These are phyloP conservation scores for Parathielavia hyrcaniae DNA, from an alignment of 495 filamentous ascomycete species.

Conservation along the genomic window DNA sequence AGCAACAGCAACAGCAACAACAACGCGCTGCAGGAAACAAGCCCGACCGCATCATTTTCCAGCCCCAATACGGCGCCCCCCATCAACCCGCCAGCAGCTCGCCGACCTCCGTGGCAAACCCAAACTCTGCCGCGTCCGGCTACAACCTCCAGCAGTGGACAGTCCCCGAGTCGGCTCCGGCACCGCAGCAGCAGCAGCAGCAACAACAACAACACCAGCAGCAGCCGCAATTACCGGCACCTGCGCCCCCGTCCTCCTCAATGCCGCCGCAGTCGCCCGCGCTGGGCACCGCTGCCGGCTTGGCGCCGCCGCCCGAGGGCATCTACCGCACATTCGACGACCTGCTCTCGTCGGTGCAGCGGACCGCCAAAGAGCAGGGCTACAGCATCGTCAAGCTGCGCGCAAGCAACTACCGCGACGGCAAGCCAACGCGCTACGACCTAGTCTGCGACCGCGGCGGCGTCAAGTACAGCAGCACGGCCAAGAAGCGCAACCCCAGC, in stretches of 20 bases:
- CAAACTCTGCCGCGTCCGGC: conserved; percentile 24
- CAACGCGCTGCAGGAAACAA: conserved; percentile 24
- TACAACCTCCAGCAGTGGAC: conserved; percentile 28
- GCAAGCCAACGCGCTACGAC: conserved; percentile 47
- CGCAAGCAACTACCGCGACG: conserved; percentile 47
- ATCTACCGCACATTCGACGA: conserved; percentile 45
- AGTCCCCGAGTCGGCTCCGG: conserved; percentile 24
- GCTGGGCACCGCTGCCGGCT: conserved; percentile 19
- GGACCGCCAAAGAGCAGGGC: conserved; percentile 44
- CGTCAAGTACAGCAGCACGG: conserved; percentile 49
- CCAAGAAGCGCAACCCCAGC: conserved; percentile 48
- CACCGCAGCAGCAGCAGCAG: conserved; percentile 25
- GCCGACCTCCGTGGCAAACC: conserved; percentile 35
- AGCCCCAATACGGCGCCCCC: conserved; percentile 30
- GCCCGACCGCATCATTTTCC: conserved; percentile 29
- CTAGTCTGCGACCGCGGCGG: conserved; percentile 49
- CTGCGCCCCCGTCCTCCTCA: conserved; percentile 25
- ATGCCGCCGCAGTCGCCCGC: conserved; percentile 33
- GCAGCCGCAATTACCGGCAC: conserved; percentile 14
- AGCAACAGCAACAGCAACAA: conserved; percentile 24
- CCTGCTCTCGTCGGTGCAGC: conserved; percentile 40
- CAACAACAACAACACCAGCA: conserved; percentile 23
- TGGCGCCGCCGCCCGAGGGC: conserved; percentile 44
- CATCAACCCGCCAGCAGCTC: conserved; percentile 32
- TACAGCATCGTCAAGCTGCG: conserved; percentile 48